Base-by-base conservation (phyloP, 2,329 filamentous ascomycete genomes). In the Arthrobotrys sinensis region DNA sequence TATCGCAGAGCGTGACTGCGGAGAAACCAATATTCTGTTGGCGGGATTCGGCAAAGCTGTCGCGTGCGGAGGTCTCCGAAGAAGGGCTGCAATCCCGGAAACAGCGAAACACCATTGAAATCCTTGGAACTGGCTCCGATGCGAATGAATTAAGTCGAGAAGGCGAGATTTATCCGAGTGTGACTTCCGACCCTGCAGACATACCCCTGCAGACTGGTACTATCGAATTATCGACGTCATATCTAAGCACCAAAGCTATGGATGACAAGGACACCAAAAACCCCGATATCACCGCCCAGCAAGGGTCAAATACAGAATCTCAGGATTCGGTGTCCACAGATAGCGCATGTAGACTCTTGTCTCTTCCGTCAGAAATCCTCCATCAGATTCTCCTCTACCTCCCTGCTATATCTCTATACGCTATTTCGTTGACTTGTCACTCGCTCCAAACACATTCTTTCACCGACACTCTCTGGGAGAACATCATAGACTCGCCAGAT, bases 1-100 rank as follows among this genome's bases (percentile, higher is more conserved):
- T 77, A 66, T 71, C 73, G 66, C 73, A 77, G 73, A 77, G 73
- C 34, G 73, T 71, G 32, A 62, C 72, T n/a, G 40, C 73, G 7
- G 73, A 77, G 36, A 71, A 66, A 38, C 45, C 73, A 19, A 48
- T 77, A 21, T 67, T 77, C 38, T 62, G 66, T 45, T 77, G 66
- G 73, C 36, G 57, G 60, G 36, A 55, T 24, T 55, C 60, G 36
- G 66, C 48, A 16, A 71, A 53, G 50, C 32, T 43, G 12, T 53
- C 36, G 43, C 19, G 28, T 43, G 65, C 24, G 38, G 24, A 36
- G 40, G 24, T 8, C 34, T 16, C 24, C 19, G 38, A 38, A 16
- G 50, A 32, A 24, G 53, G 6, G 12, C 28, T 24, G 32, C 57
- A 21, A 11, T n/a, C 60, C 11, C 57, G 43, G 11, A 55, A 46